Evolutionary conservation across 768 basidiomycete genomes (phyloP), one percentile per base, ranked within the genome.

Genomic region (Mycena alexandri): DNA sequence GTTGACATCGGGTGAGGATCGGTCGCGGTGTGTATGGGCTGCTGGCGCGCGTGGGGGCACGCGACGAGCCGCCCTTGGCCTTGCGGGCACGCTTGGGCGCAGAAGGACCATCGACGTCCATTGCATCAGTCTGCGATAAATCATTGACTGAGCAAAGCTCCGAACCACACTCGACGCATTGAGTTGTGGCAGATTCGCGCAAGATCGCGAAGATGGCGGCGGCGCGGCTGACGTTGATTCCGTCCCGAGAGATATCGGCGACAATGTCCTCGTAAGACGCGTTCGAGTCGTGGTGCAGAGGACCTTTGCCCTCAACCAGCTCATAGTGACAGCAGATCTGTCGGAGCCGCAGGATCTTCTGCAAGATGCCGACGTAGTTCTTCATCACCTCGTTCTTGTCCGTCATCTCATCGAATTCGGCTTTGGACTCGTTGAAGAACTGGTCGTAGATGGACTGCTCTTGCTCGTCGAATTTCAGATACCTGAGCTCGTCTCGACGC

Each of bases 261-360:
- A 91, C 85, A 25, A 95, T 87, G 58, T 94, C 91, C 73, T 96
- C 93, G 73, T 94, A 95, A 34, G 90, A 88, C 50, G 80, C 82
- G 65, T 81, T 80, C 56, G 79, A 74, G 41, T 90, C 90, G 34
- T 84, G 83, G 55, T 73, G 68, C 73, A 83, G 83, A 33, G 75
- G 69, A 53, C 83, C 87, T 73, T 93, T 92, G 47, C 89, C 90
- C 73, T 92, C 86, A 5, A 98, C 92, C 41, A 98, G 86, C 73
- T 95, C 94, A 72, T 87, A 94, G 79, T 99, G 97, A 76, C 98
- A 96, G 79, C 98, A 99, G 54, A 99, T 99, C 82, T 99, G 97
- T 60, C 98, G 93, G 51, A 99, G 86, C 24, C 96, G 93, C 58
- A 99, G 84, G 64, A 99, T 94, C 84, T 96, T 96, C 79, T 98